These are phyloP conservation scores for Sordariomycetes sp. DNA, from an alignment of 2,329 filamentous ascomycete species.

Conservation along the genomic window DNA sequence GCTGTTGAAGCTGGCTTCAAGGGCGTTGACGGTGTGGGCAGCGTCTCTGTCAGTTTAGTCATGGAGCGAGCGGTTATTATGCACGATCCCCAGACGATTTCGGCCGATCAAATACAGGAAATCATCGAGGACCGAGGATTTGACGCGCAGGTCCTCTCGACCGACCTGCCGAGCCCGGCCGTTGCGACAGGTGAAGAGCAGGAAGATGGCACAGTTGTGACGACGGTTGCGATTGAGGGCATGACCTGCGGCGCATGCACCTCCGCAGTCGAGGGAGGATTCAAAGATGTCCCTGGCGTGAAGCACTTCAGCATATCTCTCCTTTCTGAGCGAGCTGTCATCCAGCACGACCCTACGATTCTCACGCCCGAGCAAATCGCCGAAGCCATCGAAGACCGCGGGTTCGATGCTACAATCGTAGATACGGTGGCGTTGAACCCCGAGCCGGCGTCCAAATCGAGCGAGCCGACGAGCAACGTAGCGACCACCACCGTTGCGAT, in stretches of 20 bases:
- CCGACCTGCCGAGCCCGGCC: constrained; percentile 56
- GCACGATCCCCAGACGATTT: constrained; percentile 69
- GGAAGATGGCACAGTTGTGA: constrained; percentile 45
- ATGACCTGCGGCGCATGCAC: constrained; percentile 93
- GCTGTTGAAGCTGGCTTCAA: constrained; percentile 91
- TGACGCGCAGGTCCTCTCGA: constrained; percentile 80
- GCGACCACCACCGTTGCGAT: constrained; percentile 79
- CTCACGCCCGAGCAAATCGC: constrained; percentile 43
- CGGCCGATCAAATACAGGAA: constrained; percentile 68
- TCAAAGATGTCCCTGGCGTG: constrained; percentile 65
- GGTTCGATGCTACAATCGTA: constrained; percentile 72
- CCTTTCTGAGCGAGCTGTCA: constrained; percentile 74
- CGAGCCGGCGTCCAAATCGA: constrained; percentile 6
- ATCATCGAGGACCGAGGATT: constrained; percentile 90
- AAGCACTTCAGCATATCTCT: constrained; percentile 74
- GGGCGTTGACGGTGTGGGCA: constrained; percentile 69
- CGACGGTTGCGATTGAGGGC: constrained; percentile 70
- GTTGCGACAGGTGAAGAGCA: constrained; percentile 18
- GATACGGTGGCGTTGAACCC: constrained; percentile 50
- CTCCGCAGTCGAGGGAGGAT: constrained; percentile 72
- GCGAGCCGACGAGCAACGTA: constrained; percentile 29
- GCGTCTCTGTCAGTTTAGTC: constrained; percentile 83
- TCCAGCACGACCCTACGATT: constrained; percentile 62
- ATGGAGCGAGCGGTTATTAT: constrained; percentile 94
- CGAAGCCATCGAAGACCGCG: constrained; percentile 59